These are phyloP conservation scores for Leccinum ponderosum DNA, from an alignment of 1,284 basidiomycete genomes.

Conservation along the genomic window DNA sequence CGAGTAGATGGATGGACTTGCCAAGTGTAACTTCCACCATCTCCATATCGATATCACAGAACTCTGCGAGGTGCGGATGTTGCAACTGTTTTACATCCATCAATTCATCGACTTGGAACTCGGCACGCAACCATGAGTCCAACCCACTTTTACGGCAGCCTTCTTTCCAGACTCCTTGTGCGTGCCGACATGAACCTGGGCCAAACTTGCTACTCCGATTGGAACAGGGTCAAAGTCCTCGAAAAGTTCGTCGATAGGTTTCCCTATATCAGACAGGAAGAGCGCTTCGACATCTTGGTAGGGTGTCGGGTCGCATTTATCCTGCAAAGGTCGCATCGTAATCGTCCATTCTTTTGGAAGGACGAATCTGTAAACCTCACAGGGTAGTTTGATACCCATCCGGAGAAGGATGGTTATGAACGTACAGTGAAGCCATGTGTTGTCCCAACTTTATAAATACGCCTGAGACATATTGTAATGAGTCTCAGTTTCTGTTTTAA, in stretches of 20 bases:
- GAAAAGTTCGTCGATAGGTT: conserved; percentile 65
- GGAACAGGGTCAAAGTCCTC: conserved; percentile 87
- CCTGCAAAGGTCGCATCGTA: conserved; percentile 74
- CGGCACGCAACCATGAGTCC: background rate
- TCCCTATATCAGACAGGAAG: conserved; percentile 74
- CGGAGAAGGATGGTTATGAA: conserved; percentile 11
- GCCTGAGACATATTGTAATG: conserved; percentile 40
- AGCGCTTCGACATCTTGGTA: conserved; percentile 69
- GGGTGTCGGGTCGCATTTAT: conserved; percentile 81
- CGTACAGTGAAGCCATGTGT: conserved; percentile 76
- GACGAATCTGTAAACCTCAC: conserved; percentile 42
- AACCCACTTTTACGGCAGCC: conserved; percentile 86
- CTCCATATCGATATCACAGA: conserved; percentile 82
- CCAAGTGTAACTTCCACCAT: conserved; percentile 84
- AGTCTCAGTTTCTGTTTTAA: background rate
- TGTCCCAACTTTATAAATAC: conserved; percentile 95
- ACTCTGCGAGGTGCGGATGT: conserved; percentile 94
- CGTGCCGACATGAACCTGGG: conserved; percentile 90
- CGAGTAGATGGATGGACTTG: conserved; percentile 29
- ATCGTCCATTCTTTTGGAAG: conserved; percentile 83
- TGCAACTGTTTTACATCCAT: conserved; percentile 58
- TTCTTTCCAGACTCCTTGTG: conserved; percentile 69
- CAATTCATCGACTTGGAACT: conserved; percentile 3
- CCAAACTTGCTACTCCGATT: conserved; percentile 92
- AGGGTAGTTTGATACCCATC: conserved; percentile 1